Percentiles rank a stretch among this genome's conserved stretches.
Conservation (phyloP, 139 green algal genomes). For the Chlorella sorokiniana region DNA sequence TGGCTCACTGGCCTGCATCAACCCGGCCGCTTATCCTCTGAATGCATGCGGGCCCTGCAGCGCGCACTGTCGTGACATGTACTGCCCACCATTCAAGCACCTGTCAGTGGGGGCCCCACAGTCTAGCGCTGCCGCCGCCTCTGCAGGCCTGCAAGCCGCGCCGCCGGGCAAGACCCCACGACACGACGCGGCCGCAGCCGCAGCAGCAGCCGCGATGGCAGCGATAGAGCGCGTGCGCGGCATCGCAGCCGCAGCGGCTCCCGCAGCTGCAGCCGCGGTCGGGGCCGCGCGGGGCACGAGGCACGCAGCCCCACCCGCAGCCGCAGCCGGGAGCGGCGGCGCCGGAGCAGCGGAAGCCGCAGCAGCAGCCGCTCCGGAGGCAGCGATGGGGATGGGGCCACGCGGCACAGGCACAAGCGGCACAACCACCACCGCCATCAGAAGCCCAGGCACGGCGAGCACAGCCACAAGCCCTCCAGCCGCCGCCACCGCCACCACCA, state of each 20-base stretch:
- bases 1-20: too few relatives aligned
- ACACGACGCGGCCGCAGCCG: not conserved
- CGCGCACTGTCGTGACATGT: too few relatives aligned
- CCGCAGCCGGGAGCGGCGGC: too few relatives aligned
- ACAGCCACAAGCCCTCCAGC: not conserved
- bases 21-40: too few relatives aligned
- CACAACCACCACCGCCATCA: not conserved
- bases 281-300: not conserved
- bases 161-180: not conserved
- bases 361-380: not conserved
- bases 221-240: not conserved
- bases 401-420: too few relatives aligned
- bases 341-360: not conserved
- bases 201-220: not conserved
- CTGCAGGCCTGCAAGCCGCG: too few relatives aligned
- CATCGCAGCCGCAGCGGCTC: not conserved
- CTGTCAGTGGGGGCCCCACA: too few relatives aligned
- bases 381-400: too few relatives aligned
- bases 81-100: too few relatives aligned
- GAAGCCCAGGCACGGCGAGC: not conserved
- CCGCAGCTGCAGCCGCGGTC: not conserved
- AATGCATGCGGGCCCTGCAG: too few relatives aligned
- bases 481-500: not conserved
- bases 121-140: too few relatives aligned
- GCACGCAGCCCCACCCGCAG: not conserved